These are phyloP conservation scores for Cutaneotrichosporon dermatis DNA, from an alignment of 1,284 basidiomycete genomes.

Conservation along the genomic window DNA sequence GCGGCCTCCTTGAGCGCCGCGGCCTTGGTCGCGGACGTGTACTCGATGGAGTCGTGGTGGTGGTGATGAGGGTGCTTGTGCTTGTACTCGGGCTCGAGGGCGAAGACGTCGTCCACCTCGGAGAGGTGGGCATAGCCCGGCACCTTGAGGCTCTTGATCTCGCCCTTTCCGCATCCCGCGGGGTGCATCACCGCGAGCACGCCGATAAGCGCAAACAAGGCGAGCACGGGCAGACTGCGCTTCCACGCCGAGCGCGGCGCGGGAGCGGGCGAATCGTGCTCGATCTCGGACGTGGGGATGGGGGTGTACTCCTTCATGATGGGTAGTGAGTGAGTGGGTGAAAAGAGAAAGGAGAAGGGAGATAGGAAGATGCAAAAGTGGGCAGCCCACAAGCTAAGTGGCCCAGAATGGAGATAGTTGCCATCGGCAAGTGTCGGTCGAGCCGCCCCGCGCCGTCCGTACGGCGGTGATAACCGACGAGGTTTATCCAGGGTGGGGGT, in stretches of 20 bases:
- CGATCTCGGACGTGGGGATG: not conserved
- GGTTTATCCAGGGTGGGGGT: too few species aligned
- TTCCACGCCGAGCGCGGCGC: not conserved
- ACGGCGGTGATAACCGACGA: too few species aligned
- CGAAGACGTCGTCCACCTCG: not conserved
- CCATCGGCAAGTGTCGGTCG: not conserved
- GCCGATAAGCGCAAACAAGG: not conserved
- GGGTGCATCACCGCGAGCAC: not conserved
- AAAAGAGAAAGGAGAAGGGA: too few species aligned
- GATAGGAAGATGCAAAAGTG: not conserved
- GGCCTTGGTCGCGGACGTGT: not conserved
- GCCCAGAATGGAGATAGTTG: not conserved
- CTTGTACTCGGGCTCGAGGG: not conserved
- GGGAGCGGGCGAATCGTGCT: not conserved
- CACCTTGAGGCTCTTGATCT: not conserved
- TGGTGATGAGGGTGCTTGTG: not conserved
- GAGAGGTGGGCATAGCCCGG: not conserved
- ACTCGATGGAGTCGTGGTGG: not conserved
- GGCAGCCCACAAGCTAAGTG: not conserved
- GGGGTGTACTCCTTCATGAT: not conserved
- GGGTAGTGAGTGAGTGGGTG: not conserved
- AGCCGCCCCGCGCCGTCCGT: too few species aligned
- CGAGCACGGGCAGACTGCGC: not conserved
- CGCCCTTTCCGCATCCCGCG: not conserved
- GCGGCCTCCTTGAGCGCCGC: constrained; percentile 4